Conservation (phyloP, 192 early-diverging fungal genomes). For the Paraglomus occultum region DNA sequence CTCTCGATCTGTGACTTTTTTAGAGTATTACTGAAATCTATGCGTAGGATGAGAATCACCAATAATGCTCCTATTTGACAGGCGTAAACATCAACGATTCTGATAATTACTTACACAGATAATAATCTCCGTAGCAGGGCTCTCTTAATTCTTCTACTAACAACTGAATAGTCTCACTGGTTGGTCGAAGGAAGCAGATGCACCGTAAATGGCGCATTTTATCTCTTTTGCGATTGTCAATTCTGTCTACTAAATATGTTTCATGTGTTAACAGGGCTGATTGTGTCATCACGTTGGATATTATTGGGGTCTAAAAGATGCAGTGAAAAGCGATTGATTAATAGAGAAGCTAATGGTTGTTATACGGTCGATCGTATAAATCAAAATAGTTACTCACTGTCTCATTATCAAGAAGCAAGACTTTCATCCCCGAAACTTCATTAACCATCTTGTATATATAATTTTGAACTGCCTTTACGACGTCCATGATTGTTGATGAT, state of each 20-base stretch:
- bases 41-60: background rate
- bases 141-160: conserved; percentile 88
- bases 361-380: background rate
- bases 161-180: conserved; percentile 77
- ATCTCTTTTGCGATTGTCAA: conserved; percentile 83
- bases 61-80: background rate
- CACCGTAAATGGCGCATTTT: conserved; percentile 96
- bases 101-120: conserved; percentile 66
- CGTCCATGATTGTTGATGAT: conserved; percentile 60
- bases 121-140: conserved; percentile 95
- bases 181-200: conserved; percentile 87
- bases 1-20: conserved; percentile 88
- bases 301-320: conserved; percentile 78
- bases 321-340: background rate
- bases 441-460: conserved; percentile 92
- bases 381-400: conserved; percentile 58
- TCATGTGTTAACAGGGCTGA: conserved; percentile 88
- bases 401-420: conserved; percentile 88
- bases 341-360: background rate
- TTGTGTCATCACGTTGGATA: conserved; percentile 92
- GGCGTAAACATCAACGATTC: background rate
- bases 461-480: conserved; percentile 76
- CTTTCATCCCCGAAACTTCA: conserved; percentile 97
- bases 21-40: conserved; percentile 93
- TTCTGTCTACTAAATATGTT: conserved; percentile 90